Evolutionary conservation across 2,329 filamentous ascomycete genomes (phyloP), one percentile per base, ranked within the genome.

Genomic region (Hypoxylon sp.): DNA sequence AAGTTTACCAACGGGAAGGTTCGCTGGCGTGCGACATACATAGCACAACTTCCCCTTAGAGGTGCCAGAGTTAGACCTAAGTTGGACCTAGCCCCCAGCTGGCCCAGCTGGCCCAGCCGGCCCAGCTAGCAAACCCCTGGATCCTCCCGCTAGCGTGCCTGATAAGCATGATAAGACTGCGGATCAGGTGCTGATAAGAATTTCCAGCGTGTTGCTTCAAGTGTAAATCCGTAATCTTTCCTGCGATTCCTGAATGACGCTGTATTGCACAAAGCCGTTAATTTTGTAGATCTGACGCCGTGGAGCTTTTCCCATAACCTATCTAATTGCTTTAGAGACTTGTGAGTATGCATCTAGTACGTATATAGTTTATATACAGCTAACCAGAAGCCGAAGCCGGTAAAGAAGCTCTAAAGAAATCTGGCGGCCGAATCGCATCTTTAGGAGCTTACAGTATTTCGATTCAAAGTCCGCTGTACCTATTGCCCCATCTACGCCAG

Each of bases 141-240:
- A 72, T 71, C 51, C 53, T 70, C 57, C 67, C 62, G 65, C 58
- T 75, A 74, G 75, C 67, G 73, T 50, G 60, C 14, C 38, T 28
- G 74, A 75, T 74, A 70, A 63, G 67, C 19, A 56, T 25, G 69
- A 74, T 74, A 75, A 73, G 71, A 36, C 30, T 34, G 61, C 65
- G 57, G 60, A 71, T 72, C 67, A 68, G 64, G 67, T 68, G 65
- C 57, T 61, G 75, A 77, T 77, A 77, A 76, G 72, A 65, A 71
- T 68, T 73, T 72, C 66, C 55, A 67, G 73, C 67, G 57, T 53
- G 46, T 68, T 68, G 52, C 59, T 65, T 61, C 65, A 67, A 65
- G 65, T 72, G 60, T 69, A 67, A 62, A 60, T 25, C 46, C 23
- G 57, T 60, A 65, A 60, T 60, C 49, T 50, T 67, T 65, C 57